phyloP scores from a whole-genome alignment of 1,284 basidiomycete species.

The Tilletia walkeri region DNA sequence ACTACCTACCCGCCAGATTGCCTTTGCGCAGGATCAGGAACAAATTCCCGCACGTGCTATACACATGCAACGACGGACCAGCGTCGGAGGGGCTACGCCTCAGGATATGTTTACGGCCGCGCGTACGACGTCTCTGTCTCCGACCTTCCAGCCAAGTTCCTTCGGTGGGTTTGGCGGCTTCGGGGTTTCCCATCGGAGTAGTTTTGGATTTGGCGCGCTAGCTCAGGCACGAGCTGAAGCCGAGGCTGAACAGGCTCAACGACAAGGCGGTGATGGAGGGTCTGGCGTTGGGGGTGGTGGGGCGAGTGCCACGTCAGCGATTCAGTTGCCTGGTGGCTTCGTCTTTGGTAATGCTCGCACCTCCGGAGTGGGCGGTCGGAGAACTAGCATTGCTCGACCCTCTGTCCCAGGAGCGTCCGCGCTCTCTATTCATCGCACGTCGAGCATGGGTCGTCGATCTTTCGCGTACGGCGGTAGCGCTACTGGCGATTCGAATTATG shows the following conservation, averaged over 20 bases:
- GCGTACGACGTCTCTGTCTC: background rate
- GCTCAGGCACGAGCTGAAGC: conserved; percentile 32
- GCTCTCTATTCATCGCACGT: conserved; percentile 24
- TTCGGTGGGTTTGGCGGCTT: background rate
- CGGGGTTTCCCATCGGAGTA: conserved; percentile 17
- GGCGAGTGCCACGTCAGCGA: background rate
- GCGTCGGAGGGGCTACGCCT: background rate
- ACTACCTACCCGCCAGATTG: background rate
- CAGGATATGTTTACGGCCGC: conserved; percentile 1
- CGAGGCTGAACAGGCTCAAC: background rate
- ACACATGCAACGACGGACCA: conserved; percentile 4
- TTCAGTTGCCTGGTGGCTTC: conserved; percentile 3
- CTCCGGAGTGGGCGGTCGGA: conserved; percentile 8
- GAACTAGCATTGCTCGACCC: conserved; percentile 18
- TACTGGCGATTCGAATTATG: conserved; percentile 17
- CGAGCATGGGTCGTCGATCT: conserved; percentile 4
- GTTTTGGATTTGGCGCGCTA: conserved; percentile 38
- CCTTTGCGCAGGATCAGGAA: background rate
- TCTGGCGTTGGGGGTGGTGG: background rate
- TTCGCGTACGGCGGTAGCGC: conserved; percentile 21
- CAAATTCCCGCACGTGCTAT: background rate
- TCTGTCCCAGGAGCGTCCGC: conserved; percentile 23
- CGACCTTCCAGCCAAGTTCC: conserved; percentile 10
- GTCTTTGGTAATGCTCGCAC: background rate
- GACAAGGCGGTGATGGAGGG: no score